Evolutionary conservation across 257 asterid genomes (phyloP).

Genomic region (Voacanga thouarsii): DNA sequence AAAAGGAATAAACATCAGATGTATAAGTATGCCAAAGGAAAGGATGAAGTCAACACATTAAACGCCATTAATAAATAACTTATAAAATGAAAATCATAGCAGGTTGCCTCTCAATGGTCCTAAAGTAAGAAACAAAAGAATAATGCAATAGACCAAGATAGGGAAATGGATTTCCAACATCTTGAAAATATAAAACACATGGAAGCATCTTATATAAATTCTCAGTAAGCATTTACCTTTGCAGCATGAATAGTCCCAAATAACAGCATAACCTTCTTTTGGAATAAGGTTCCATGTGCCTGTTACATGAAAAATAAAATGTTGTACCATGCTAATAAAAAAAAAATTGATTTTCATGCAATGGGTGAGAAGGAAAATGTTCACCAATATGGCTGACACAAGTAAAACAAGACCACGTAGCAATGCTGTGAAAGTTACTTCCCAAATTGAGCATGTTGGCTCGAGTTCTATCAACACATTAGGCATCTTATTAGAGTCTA

Average conservation of each 20-base stretch:
- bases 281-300: slow-evolving; percentile 95
- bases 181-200: neutral
- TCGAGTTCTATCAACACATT: neutral
- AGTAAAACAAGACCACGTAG: neutral
- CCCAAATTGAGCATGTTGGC: neutral
- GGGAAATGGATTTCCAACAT: no score
- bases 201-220: slow-evolving; percentile 3
- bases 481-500: neutral
- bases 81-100: neutral
- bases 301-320: slow-evolving; percentile 26
- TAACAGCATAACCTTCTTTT: slow-evolving; percentile 81
- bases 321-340: slow-evolving; percentile 1
- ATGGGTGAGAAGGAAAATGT: neutral
- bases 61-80: neutral
- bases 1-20: no score
- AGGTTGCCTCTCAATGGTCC: neutral
- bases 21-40: no score
- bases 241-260: slow-evolving; percentile 67
- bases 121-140: neutral
- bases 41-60: slow-evolving; percentile 10
- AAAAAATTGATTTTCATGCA: neutral
- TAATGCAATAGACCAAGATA: neutral
- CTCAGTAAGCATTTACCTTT: slow-evolving; percentile 54
- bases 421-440: neutral
- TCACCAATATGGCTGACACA: neutral